phyloP scores from a whole-genome alignment of 2,329 filamentous ascomycete species.

The Colletotrichum chlorophyti region DNA sequence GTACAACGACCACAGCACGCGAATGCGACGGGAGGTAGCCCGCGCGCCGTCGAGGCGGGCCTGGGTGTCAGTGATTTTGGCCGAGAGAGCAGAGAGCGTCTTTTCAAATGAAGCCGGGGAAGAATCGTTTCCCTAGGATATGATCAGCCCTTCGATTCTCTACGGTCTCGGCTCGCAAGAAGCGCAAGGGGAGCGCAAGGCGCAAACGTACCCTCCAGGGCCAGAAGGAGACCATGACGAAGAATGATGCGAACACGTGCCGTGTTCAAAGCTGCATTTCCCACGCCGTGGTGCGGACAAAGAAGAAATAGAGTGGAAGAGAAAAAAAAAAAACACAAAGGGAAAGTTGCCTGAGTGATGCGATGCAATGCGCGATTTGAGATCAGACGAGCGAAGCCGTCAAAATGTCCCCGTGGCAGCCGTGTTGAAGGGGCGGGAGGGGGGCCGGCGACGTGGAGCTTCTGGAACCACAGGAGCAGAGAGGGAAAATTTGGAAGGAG shows the following conservation, averaged over 20 bases:
- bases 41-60: constrained; percentile 76
- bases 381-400: constrained; percentile 2
- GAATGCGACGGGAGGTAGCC: constrained; percentile 76
- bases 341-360: background rate
- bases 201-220: constrained; percentile 73
- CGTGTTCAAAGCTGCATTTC: constrained; percentile 21
- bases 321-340: background rate
- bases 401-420: constrained; percentile 1
- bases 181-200: background rate
- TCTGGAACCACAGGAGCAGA: no score
- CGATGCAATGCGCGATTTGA: background rate
- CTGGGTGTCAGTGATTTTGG: constrained; percentile 80
- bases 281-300: background rate
- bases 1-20: constrained; percentile 89
- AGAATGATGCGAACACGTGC: constrained; percentile 26
- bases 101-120: constrained; percentile 95
- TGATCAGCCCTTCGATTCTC: background rate
- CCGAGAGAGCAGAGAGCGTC: constrained; percentile 79
- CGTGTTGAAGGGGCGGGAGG: constrained; percentile 10
- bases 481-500: background rate
- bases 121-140: constrained; percentile 71
- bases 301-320: background rate
- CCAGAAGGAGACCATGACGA: constrained; percentile 81
- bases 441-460: background rate
- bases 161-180: background rate